Conservation (phyloP, 495 filamentous ascomycete genomes). For the Copromyces sp. region DNA sequence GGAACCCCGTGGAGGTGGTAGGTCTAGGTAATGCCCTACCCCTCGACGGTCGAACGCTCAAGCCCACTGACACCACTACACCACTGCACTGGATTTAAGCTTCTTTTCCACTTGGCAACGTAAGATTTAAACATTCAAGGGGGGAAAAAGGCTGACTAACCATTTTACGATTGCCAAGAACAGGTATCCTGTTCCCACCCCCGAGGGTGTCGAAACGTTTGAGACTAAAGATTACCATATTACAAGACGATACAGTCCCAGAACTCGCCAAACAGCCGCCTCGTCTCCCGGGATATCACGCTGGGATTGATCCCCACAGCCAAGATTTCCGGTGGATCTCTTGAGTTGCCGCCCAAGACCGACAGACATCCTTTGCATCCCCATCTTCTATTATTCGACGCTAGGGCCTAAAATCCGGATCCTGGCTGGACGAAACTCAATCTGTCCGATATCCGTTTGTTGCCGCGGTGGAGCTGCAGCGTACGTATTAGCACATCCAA, state of each 20-base stretch:
- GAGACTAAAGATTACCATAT: slow-evolving; percentile 1
- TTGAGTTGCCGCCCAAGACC: background rate
- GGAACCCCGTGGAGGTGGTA: background rate
- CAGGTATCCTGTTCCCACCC: slow-evolving; percentile 1
- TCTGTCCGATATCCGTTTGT: background rate
- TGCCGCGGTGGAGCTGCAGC: background rate
- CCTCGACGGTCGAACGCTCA: slow-evolving; percentile 1
- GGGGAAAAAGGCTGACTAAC: slow-evolving; percentile 3
- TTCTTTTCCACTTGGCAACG: slow-evolving; percentile 6
- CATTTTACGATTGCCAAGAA: slow-evolving; percentile 8
- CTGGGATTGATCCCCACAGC: background rate
- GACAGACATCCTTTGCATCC: background rate
- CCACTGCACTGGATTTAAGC: slow-evolving; percentile 6
- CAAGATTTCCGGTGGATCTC: background rate
- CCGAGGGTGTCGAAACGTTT: slow-evolving; percentile 11
- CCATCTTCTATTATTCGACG: background rate
- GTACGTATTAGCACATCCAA: background rate
- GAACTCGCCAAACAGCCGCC: background rate
- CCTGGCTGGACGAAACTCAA: background rate
- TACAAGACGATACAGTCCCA: background rate
- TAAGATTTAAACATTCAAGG: background rate
- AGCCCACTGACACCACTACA: background rate
- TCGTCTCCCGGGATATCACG: background rate
- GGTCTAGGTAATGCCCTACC: background rate
- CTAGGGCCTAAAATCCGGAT: background rate